A percentile compares a stretch with the other conserved stretches of the same genome.
Conservation (phyloP, 768 basidiomycete species). For the Boletus huronensis region DNA sequence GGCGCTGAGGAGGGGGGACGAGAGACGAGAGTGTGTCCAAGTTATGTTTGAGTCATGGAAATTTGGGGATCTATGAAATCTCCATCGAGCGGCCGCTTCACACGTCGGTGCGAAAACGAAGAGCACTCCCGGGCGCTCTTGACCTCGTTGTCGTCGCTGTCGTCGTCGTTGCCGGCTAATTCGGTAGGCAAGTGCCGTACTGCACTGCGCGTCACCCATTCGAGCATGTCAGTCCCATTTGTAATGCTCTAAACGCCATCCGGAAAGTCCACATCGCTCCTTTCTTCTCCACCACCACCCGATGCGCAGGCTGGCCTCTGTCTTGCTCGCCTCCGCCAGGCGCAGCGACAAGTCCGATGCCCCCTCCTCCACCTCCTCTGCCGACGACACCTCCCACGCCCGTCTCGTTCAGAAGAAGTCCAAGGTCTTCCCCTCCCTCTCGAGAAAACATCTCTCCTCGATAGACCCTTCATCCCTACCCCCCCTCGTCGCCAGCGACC, state of each 20-base stretch:
- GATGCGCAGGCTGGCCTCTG: conserved; percentile 67
- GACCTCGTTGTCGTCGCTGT: conserved; percentile 9
- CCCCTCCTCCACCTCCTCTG: conserved; percentile 11
- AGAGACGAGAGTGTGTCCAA: not conserved
- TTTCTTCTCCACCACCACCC: conserved; percentile 23
- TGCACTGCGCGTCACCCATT: not conserved
- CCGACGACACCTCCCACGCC: conserved; percentile 11
- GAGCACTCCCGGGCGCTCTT: not conserved
- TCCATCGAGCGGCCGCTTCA: not conserved
- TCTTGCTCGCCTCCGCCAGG: conserved; percentile 47
- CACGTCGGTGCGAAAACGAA: conserved; percentile 12
- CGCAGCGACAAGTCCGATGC: conserved; percentile 28
- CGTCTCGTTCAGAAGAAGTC: conserved; percentile 23
- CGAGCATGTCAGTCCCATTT: conserved; percentile 30
- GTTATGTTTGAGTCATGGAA: not conserved
- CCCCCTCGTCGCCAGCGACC: conserved; percentile 30
- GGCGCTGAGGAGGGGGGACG: conserved; percentile 1
- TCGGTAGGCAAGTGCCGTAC: conserved; percentile 20
- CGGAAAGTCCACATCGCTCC: conserved; percentile 16
- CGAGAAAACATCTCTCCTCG: conserved; percentile 23
- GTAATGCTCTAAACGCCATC: conserved; percentile 32
- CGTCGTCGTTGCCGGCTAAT: conserved; percentile 12
- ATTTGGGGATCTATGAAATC: not conserved
- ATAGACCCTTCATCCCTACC: conserved; percentile 16
- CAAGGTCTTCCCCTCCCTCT: conserved; percentile 25